Conservation (phyloP, 306 rosid species). For the Ormosia emarginata region DNA sequence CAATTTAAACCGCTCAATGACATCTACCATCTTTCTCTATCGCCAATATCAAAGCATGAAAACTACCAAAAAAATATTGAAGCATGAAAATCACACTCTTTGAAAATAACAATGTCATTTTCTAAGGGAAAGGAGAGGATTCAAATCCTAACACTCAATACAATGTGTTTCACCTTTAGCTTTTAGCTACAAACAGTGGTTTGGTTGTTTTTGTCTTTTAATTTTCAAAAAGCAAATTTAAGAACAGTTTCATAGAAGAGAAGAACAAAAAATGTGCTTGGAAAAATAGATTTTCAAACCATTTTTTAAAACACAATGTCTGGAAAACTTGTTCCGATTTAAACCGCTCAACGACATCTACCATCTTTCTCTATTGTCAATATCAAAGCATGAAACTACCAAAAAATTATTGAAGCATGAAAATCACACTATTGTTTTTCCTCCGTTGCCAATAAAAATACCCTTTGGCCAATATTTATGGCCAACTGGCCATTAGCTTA, state of each 20-base stretch:
- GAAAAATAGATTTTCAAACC: neutral
- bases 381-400: neutral
- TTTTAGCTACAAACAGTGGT: neutral
- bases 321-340: neutral
- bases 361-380: neutral
- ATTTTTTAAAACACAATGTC: neutral
- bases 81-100: neutral
- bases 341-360: neutral
- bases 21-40: neutral
- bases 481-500: neutral
- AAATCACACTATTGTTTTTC: neutral
- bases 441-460: neutral
- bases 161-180: conserved; percentile 4
- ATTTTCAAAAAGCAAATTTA: neutral
- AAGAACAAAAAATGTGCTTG: neutral
- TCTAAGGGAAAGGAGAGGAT: neutral
- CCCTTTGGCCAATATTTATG: neutral
- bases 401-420: neutral
- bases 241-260: neutral
- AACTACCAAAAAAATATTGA: neutral
- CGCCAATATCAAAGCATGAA: neutral
- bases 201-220: neutral
- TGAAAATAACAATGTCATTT: neutral
- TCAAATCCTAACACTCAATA: neutral
- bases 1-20: neutral